Evolutionary conservation across 2,329 filamentous ascomycete genomes (phyloP).

Genomic region (Xylaria sp.): DNA sequence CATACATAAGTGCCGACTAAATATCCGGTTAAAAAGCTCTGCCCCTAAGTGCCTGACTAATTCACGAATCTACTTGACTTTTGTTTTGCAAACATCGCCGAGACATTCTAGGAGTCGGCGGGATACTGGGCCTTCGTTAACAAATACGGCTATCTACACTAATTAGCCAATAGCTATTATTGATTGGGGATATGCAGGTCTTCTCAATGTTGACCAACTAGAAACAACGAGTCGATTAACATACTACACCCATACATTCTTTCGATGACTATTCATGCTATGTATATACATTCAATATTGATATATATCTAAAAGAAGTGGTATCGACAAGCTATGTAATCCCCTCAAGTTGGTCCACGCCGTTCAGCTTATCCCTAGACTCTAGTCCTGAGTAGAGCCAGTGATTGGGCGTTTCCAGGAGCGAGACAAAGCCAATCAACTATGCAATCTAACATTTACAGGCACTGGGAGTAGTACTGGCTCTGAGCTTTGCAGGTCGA

Average conservation of each 20-base stretch:
- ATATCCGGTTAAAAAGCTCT: background rate
- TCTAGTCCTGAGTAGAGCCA: background rate
- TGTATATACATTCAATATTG: slow-evolving; percentile 14
- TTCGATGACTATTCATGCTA: background rate
- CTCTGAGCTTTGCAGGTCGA: slow-evolving; percentile 25
- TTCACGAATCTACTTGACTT: background rate
- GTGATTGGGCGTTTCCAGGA: background rate
- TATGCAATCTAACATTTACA: slow-evolving; percentile 7
- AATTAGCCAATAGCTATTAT: background rate
- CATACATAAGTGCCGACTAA: background rate
- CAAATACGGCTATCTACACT: background rate
- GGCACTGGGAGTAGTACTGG: slow-evolving; percentile 35
- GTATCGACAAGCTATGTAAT: background rate
- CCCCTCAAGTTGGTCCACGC: background rate
- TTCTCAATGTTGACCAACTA: too few relatives aligned
- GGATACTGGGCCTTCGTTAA: background rate
- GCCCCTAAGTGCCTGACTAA: background rate
- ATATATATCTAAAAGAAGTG: slow-evolving; percentile 20
- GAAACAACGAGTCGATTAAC: too few relatives aligned
- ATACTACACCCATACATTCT: too few relatives aligned
- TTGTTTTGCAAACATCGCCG: background rate
- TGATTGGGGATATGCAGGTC: background rate
- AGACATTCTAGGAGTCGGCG: background rate
- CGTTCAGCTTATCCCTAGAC: background rate
- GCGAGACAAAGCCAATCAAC: background rate